Evolutionary conservation across 1,139 yeast genomes (phyloP), one percentile per base, ranked within the genome.

Genomic region (Martiniozyma asiatica): DNA sequence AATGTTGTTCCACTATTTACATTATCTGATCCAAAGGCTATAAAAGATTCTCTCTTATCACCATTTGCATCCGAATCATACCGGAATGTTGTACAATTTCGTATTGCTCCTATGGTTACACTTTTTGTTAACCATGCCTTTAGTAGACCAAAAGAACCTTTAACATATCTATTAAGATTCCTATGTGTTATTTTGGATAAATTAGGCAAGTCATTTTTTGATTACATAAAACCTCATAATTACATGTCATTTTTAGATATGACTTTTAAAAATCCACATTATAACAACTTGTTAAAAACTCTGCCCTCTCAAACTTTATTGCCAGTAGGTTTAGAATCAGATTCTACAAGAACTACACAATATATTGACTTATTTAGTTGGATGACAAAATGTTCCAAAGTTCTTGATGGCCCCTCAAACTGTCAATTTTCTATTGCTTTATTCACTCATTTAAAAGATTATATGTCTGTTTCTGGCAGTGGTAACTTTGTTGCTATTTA

Each of bases 241-340:
- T 70, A 61, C 38, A 61, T 62, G 27, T 68, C 68, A 34, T 54
- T 73, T 24, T 47, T 76, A 25, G 81, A 74, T 38, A 59, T 68
- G n/a, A 57, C 74, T 22, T 48, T 66, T 28, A 47, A 60, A 30
- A 51, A 65, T 37, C 68, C 68, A 0, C 54, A 55, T 29, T 61
- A 50, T 36, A 35, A 49, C 6, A 49, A 45, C 22, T 43, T 35
- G 19, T 35, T 54, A 18, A 28, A 33, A 3, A 22, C 29, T 5
- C 35, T 48, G 7, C 30, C 38, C 8, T 37, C 34, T 7, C 32
- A 31, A 16, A 9, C 13, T 3, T 22, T 25, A 4, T 35, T 33
- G 3, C 16, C 23, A 5, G 5, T 18, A 6, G 31, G 32, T 4
- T n/a, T 19, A 11, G 30, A 32, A 16, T 13, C 29, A 11, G 44